A percentile compares a stretch with the other conserved stretches of the same genome.
These are phyloP conservation scores for Pelargonium cotyledonis DNA, from an alignment of 441 rosid genomes.

Conservation along the genomic window DNA sequence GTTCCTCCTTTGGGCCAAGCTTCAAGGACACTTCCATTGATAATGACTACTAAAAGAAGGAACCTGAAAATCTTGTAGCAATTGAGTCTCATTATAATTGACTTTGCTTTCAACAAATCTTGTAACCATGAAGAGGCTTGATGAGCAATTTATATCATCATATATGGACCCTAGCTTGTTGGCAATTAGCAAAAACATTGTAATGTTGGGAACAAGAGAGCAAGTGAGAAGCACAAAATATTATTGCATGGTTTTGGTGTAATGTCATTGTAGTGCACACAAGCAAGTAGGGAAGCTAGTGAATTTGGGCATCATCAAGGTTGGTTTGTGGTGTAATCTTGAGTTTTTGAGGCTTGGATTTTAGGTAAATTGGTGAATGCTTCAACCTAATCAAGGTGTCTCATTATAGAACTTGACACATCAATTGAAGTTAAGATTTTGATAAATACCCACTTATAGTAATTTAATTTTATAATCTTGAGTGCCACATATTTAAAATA, in stretches of 20 bases:
- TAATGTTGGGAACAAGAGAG: not conserved
- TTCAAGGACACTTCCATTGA: conserved; percentile 10
- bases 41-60: not conserved
- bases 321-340: not conserved
- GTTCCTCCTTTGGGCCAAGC: conserved; percentile 5
- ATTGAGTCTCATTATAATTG: too few species aligned
- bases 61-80: not conserved
- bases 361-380: not conserved
- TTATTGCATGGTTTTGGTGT: conserved; percentile 3
- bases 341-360: too few species aligned
- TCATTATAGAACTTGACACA: too few species aligned
- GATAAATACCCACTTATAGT: too few species aligned
- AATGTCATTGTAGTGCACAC: conserved; percentile 6
- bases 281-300: not conserved
- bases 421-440: too few species aligned
- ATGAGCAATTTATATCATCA: not conserved
- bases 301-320: not conserved
- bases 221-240: conserved; percentile 1
- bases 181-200: not conserved
- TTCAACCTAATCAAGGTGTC: conserved; percentile 9
- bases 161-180: not conserved
- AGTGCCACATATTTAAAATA: too few species aligned
- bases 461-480: too few species aligned
- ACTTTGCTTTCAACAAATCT: not conserved
- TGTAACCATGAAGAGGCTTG: not conserved